Evolutionary conservation across 805 yeast species (phyloP).

Genomic region (Ogataea trehaloabstinens): DNA sequence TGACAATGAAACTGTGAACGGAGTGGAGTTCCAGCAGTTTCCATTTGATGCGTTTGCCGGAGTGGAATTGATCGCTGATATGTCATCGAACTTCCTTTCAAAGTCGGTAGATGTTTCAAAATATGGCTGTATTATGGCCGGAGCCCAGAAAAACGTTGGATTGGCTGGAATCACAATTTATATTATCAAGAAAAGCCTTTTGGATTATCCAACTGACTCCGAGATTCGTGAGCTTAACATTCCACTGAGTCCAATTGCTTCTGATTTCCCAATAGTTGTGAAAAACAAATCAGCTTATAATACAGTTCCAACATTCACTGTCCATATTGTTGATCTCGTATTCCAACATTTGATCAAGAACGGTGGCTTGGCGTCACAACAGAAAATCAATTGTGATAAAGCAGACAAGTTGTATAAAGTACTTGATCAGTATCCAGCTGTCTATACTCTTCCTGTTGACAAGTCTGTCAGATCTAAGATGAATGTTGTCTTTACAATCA

Average conservation of each 20-base stretch:
- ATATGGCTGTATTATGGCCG: conserved; percentile 91
- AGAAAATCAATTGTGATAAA: conserved; percentile 56
- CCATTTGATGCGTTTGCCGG: conserved; percentile 59
- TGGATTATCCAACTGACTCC: conserved; percentile 64
- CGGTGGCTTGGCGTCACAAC: conserved; percentile 75
- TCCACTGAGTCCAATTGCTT: conserved; percentile 87
- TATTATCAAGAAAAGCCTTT: conserved; percentile 77
- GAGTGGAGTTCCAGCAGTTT: conserved; percentile 67
- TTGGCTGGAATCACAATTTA: conserved; percentile 92
- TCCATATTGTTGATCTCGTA: conserved; percentile 81
- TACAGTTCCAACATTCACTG: conserved; percentile 91
- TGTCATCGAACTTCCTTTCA: conserved; percentile 90
- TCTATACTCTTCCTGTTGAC: conserved; percentile 67
- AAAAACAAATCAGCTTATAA: conserved; percentile 91
- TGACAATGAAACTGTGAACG: conserved; percentile 97
- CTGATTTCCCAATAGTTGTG: conserved; percentile 82
- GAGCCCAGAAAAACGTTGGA: conserved; percentile 98
- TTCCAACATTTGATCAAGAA: conserved; percentile 54
- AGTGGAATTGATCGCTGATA: conserved; percentile 86
- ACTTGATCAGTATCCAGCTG: conserved; percentile 61
- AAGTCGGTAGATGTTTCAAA: conserved; percentile 76
- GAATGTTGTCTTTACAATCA: conserved; percentile 89
- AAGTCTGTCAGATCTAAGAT: conserved; percentile 70
- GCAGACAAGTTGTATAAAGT: conserved; percentile 62
- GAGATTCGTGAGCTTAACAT: conserved; percentile 56